Conservation (phyloP, 2,329 filamentous ascomycete species). For the Bipolaris cookei region DNA sequence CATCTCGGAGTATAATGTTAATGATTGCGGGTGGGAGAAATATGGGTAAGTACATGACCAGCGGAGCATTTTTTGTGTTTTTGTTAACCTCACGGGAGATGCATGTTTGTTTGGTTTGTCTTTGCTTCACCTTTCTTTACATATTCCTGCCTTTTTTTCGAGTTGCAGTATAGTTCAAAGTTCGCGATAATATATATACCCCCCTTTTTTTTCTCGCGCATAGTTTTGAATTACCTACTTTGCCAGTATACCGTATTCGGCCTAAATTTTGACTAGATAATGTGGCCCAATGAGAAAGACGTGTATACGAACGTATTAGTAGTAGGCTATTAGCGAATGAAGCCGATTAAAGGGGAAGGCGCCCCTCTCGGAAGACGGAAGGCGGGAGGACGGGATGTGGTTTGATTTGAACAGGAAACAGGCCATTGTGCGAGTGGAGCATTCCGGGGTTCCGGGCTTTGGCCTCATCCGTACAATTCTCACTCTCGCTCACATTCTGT, state of each 20-base stretch:
- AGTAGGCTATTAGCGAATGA: too few relatives aligned
- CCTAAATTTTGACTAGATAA: background rate
- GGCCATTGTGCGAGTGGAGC: background rate
- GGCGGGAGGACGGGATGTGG: background rate
- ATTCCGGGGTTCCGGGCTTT: conserved; percentile 10
- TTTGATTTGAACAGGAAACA: background rate
- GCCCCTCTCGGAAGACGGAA: conserved; percentile 6
- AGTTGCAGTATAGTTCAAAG: background rate
- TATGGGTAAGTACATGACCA: background rate
- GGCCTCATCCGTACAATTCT: background rate
- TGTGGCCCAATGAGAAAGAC: background rate
- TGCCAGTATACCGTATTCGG: background rate
- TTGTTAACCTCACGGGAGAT: too few relatives aligned
- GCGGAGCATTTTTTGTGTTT: background rate
- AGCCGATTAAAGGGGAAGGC: too few relatives aligned
- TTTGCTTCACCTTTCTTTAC: background rate
- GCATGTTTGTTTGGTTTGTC: background rate
- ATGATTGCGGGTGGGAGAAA: background rate
- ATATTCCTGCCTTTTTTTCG: background rate
- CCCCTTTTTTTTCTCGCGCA: background rate
- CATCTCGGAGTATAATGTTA: background rate
- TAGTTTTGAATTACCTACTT: background rate
- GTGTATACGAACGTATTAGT: background rate
- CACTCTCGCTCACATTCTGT: conserved; percentile 8
- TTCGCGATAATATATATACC: conserved; percentile 3